Evolutionary conservation across 345 rosid genomes (phyloP), one percentile per base, ranked within the genome.

Genomic region (Brassica juncea): DNA sequence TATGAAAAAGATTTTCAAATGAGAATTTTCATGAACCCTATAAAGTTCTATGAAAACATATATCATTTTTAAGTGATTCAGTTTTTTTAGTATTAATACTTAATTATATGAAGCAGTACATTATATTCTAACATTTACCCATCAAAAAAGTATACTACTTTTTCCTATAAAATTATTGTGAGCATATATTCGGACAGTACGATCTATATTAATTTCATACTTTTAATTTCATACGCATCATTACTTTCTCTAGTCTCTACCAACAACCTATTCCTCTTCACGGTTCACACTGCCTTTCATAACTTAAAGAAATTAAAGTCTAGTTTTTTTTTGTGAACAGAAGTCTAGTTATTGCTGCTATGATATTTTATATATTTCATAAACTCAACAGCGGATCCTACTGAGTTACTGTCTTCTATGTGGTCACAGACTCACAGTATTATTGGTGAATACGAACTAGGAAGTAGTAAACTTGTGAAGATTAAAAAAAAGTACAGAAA

Each of bases 221-320:
- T 47, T 44, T 9, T 12, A 12, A 44, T 44, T 44, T 12, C 30
- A 9, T 72, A 42, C 49, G 16, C 69, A 68, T 68, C 32, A 68
- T 73, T 42, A 60, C 27, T 34, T 54, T 59, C 68, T 42, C 49
- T 42, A 42, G 14, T 42, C 47, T 49, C 78, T 11, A 79, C 82
- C 73, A 66, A 58, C 62, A 57, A 72, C 31, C 31, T 72, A 70
- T 71, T 77, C 72, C 71, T 5, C 59, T 71, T 66, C 54, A 8
- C 59, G 16, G 15, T 65, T 66, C 54, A 8, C 59, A 27, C 15
- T 65, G 59, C 27, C 44, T 71, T 77, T 28, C 28, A 71, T 39
- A 64, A 37, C 59, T 35, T 54, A 19, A 3, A 44, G 19, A 52
- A 52, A 52, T 4, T 52, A 52, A 15, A 5, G 57, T 52, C 16